Conservation (phyloP, 352 stramenopile species). For the Phytopythium montanum region DNA sequence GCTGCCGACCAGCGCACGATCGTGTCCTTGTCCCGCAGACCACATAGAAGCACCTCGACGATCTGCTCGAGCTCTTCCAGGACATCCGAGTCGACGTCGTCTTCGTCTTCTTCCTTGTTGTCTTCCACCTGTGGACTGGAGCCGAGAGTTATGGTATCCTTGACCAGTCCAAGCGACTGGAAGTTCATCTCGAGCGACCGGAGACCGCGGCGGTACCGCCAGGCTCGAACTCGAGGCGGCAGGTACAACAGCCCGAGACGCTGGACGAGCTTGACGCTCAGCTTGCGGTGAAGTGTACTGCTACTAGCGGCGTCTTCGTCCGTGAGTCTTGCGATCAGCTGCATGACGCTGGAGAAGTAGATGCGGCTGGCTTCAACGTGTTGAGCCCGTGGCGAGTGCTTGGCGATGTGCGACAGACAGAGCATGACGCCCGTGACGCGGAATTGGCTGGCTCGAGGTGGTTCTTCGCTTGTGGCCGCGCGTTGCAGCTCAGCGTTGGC, state of each 20-base stretch:
- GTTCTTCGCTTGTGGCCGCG: constrained; percentile 22
- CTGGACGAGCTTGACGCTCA: constrained; percentile 97
- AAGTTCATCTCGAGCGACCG: constrained; percentile 93
- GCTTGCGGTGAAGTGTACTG: constrained; percentile 89
- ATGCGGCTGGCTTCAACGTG: constrained; percentile 66
- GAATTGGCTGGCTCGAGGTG: constrained; percentile 57
- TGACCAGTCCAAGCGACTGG: constrained; percentile 32
- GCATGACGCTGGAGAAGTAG: constrained; percentile 75
- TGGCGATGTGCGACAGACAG: constrained; percentile 73
- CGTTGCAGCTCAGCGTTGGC: constrained; percentile 57
- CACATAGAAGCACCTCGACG: constrained; percentile 89
- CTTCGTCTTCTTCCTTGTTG: constrained; percentile 16
- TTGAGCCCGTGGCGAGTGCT: constrained; percentile 67
- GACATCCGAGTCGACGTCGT: constrained; percentile 66
- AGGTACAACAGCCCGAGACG: constrained; percentile 94
- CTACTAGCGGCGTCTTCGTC: constrained; percentile 51
- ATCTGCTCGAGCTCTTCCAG: constrained; percentile 98
- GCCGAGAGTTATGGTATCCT: neutral
- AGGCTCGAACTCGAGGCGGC: constrained; percentile 91
- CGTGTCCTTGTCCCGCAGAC: constrained; percentile 93
- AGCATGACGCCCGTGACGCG: constrained; percentile 83
- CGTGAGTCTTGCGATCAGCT: constrained; percentile 52
- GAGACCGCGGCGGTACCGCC: constrained; percentile 95
- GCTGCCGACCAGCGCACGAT: constrained; percentile 98
- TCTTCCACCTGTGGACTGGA: neutral